A percentile compares a stretch with the other conserved stretches of the same genome.
phyloP scores from a whole-genome alignment of 2,329 filamentous ascomycete genomes.

The Fusarium haematococcum region DNA sequence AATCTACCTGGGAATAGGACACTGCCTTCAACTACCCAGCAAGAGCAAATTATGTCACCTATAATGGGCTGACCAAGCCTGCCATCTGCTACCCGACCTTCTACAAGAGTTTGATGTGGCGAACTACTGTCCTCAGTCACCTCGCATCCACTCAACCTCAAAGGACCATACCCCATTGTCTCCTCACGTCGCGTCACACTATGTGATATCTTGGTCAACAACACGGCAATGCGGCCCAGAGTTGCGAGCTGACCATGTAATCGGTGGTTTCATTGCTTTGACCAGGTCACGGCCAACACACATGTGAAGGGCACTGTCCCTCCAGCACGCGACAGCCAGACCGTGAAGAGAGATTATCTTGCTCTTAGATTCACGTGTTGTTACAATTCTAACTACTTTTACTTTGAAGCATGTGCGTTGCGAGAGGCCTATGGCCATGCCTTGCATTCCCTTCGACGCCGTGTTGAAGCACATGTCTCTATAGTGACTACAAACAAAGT shows the following conservation, averaged over 20 bases:
- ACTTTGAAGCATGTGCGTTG: background rate
- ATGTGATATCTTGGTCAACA: constrained; percentile 66
- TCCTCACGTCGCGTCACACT: constrained; percentile 60
- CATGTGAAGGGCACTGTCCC: constrained; percentile 64
- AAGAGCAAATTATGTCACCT: constrained; percentile 65
- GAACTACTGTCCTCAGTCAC: too few species aligned
- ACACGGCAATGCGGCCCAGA: constrained; percentile 52
- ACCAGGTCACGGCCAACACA: constrained; percentile 49
- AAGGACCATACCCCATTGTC: constrained; percentile 63
- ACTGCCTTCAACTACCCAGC: constrained; percentile 55
- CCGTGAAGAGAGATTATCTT: background rate
- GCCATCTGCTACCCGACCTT: constrained; percentile 62
- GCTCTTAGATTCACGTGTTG: background rate
- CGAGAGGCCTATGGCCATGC: background rate
- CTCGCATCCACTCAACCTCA: background rate
- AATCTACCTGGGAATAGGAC: constrained; percentile 56
- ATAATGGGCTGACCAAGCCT: constrained; percentile 58
- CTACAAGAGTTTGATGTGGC: constrained; percentile 70
- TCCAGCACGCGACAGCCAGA: constrained; percentile 61
- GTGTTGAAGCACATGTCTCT: background rate
- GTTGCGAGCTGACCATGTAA: background rate
- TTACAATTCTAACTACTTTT: background rate
- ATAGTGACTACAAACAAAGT: too few species aligned
- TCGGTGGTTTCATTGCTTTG: background rate
- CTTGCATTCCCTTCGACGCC: background rate